Base-by-base conservation (phyloP, 768 basidiomycete genomes). In the Lyophyllum semitale region DNA sequence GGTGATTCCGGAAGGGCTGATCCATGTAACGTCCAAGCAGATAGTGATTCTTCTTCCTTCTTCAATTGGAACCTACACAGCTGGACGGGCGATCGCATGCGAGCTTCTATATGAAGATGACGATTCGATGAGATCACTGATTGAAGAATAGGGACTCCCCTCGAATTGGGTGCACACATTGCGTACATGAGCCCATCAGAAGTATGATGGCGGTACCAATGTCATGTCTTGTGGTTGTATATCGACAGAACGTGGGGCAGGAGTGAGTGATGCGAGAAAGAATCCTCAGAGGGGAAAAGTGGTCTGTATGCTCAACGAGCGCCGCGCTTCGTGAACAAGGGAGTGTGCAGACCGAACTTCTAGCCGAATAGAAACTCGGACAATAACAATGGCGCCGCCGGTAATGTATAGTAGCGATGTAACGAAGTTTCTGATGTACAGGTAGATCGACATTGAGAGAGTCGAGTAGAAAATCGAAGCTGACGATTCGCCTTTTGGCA, bases 371-470 rank as follows among this genome's bases (percentile, higher is more conserved):
- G 38, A 17, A 11, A 30, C 22, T 33, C 46, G 45, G 51, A 29
- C 50, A 30, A 33, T 26, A 30, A 46, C 37, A 13, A 37, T 30
- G 17, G 17, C 46, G 46, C 56, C 51, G 56, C 56, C 56, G 56
- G 56, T 48, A 52, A 40, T 20, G 49, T 44, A 55, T 27, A 50
- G 49, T 25, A 40, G 47, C 6, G 32, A 29, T n/a, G 32, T 40
- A 49, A 49, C 49, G 22, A n/a, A 35, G 25, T n/a, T 41, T 41
- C 4, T 40, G 49, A 41, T 38, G 25, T n/a, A 41, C 15, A 29
- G 26, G 38, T n/a, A 40, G n/a, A 50, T 40, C 47, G 20, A 25
- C 12, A 13, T 35, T 48, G 35, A 6, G 32, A 29, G 4, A 12
- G 44, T 29, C 15, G 22, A 32, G 20, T 35, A 23, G 15, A 26